Conservation (phyloP, 2,329 filamentous ascomycete genomes). For the Paraphoma sp. region DNA sequence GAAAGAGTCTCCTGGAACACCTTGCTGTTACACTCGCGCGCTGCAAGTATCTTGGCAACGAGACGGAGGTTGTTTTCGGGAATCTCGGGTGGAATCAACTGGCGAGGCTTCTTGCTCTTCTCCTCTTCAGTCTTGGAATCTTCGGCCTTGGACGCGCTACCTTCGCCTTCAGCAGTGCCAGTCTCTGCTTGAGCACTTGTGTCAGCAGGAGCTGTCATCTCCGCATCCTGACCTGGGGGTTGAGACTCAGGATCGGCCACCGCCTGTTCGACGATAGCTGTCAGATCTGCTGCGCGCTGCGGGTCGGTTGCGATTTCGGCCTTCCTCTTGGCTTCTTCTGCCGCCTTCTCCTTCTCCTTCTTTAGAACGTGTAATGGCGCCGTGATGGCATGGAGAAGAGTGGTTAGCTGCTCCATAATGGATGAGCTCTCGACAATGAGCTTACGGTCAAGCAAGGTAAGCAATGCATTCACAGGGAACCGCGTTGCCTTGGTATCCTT, state of each 20-base stretch:
- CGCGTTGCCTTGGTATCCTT: constrained; percentile 85
- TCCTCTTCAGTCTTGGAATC: constrained; percentile 42
- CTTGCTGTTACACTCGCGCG: constrained; percentile 94
- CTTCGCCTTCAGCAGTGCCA: constrained; percentile 22
- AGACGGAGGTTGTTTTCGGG: constrained; percentile 88
- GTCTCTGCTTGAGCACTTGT: constrained; percentile 44
- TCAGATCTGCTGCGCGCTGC: constrained; percentile 25
- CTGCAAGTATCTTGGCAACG: constrained; percentile 96
- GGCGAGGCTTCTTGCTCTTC: constrained; percentile 62
- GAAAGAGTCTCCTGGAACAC: constrained; percentile 97
- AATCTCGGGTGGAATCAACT: constrained; percentile 80
- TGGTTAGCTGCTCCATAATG: constrained; percentile 93
- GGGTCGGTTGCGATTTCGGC: constrained; percentile 22
- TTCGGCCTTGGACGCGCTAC: constrained; percentile 36
- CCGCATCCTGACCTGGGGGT: constrained; percentile 28
- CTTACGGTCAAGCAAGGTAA: constrained; percentile 88
- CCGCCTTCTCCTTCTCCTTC: constrained; percentile 74
- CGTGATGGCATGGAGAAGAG: constrained; percentile 86
- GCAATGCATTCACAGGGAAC: constrained; percentile 89
- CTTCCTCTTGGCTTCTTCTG: constrained; percentile 54
- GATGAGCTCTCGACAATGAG: constrained; percentile 96
- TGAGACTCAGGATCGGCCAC: constrained; percentile 5
- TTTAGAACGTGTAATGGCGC: constrained; percentile 84
- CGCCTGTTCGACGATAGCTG: constrained; percentile 18
- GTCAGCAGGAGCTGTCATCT: constrained; percentile 42